phyloP scores from a whole-genome alignment of 2,329 filamentous ascomycete species.

The Tolypocladium inflatum region DNA sequence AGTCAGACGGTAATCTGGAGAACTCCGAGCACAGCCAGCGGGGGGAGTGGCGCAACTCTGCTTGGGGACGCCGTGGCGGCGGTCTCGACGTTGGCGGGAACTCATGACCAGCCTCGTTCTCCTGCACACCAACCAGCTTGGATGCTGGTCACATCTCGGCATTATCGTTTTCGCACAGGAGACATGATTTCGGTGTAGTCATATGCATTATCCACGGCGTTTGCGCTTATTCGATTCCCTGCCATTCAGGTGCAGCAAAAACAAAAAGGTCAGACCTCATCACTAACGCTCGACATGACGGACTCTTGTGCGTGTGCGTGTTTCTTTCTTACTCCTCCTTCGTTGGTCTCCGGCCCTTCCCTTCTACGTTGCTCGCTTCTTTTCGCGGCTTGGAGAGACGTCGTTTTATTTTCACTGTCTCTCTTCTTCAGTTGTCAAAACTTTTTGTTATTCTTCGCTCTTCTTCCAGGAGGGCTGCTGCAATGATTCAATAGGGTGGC shows the following conservation, averaged over 20 bases:
- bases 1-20: conserved; percentile 30
- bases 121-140: conserved; percentile 3
- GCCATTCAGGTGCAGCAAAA: conserved; percentile 7
- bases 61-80: conserved; percentile 40
- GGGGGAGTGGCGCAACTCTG: conserved; percentile 50
- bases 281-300: conserved; percentile 10
- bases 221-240: conserved; percentile 12
- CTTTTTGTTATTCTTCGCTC: neutral
- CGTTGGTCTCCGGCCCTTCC: neutral
- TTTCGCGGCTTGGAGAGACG: neutral
- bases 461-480: neutral
- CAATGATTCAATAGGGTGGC: neutral
- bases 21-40: conserved; percentile 32
- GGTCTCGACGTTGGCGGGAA: conserved; percentile 39
- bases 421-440: neutral
- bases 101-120: conserved; percentile 17
- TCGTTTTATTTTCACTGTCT: neutral
- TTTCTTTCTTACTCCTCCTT: neutral
- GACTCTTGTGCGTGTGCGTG: conserved; percentile 8
- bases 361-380: neutral
- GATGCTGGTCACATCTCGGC: conserved; percentile 1
- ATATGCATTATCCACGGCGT: conserved; percentile 29
- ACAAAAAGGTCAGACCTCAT: conserved; percentile 6
- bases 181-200: conserved; percentile 21
- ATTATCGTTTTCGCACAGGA: conserved; percentile 10